Percentiles rank a stretch among this genome's conserved stretches.
Conservation (phyloP, 371 early-diverging fungal species). For the Smittium culicis region DNA sequence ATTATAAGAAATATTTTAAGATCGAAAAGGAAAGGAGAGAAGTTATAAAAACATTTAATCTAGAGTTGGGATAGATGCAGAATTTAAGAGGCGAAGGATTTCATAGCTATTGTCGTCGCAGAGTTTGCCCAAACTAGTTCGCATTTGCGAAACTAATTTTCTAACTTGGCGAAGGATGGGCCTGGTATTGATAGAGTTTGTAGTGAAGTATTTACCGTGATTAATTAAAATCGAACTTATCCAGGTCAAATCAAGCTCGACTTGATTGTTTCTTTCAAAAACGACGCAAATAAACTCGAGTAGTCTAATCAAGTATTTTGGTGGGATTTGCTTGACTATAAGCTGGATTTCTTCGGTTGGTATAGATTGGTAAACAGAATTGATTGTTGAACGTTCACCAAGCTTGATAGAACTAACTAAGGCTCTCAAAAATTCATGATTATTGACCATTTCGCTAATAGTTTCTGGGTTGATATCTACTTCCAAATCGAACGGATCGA, state of each 20-base stretch:
- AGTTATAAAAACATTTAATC: not conserved
- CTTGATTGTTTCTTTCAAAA: conserved; percentile 58
- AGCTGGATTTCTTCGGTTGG: conserved; percentile 61
- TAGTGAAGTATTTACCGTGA: conserved; percentile 71
- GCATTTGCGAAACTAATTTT: conserved; percentile 44
- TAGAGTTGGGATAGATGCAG: not conserved
- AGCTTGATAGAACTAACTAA: conserved; percentile 82
- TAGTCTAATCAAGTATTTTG: conserved; percentile 67
- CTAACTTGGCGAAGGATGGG: conserved; percentile 61
- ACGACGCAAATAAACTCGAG: conserved; percentile 64
- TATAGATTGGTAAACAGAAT: conserved; percentile 61
- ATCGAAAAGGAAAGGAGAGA: no score
- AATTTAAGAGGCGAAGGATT: not conserved
- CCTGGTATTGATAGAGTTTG: conserved; percentile 57
- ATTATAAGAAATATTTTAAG: not conserved
- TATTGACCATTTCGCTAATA: conserved; percentile 48
- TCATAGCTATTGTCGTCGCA: conserved; percentile 61
- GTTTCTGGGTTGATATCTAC: conserved; percentile 85
- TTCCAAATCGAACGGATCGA: conserved; percentile 96
- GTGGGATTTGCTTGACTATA: conserved; percentile 59
- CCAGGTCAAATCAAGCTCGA: conserved; percentile 84
- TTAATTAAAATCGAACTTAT: conserved; percentile 48
- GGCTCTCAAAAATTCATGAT: conserved; percentile 64
- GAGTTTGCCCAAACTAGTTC: conserved; percentile 34
- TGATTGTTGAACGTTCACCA: conserved; percentile 64